phyloP scores from a whole-genome alignment of 1,284 basidiomycete genomes.

The Boletus hoseneyae region DNA sequence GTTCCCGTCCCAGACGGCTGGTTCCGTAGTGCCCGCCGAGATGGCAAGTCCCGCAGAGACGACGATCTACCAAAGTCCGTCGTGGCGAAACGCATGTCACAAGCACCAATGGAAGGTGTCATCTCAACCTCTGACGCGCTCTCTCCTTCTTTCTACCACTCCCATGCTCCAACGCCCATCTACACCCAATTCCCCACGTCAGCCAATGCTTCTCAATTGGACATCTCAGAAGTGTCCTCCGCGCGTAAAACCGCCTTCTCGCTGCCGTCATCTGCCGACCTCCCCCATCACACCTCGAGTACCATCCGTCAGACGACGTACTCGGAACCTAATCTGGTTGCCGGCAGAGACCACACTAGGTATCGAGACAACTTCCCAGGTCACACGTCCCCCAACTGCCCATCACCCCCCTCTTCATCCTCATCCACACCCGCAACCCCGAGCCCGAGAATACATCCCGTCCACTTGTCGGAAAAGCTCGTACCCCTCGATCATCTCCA shows the following conservation, averaged over 20 bases:
- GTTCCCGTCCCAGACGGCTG: constrained; percentile 65
- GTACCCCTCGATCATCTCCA: constrained; percentile 62
- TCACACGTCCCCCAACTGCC: constrained; percentile 16
- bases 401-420: constrained; percentile 30
- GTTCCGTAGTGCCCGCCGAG: constrained; percentile 67
- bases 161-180: constrained; percentile 20
- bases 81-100: constrained; percentile 34
- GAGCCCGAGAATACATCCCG: constrained; percentile 29
- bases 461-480: constrained; percentile 38
- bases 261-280: constrained; percentile 29
- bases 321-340: constrained; percentile 30
- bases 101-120: constrained; percentile 33
- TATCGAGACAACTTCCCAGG: constrained; percentile 18
- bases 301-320: constrained; percentile 32
- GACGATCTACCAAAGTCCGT: constrained; percentile 44
- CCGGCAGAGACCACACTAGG: constrained; percentile 20
- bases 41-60: constrained; percentile 56
- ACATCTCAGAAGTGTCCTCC: constrained; percentile 22
- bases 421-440: constrained; percentile 33
- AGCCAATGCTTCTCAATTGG: constrained; percentile 26
- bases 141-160: constrained; percentile 27
- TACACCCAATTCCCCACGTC: constrained; percentile 35
- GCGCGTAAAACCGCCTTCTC: constrained; percentile 31
- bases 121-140: constrained; percentile 21
- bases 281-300: constrained; percentile 21